Conservation (phyloP, 352 stramenopile species). For the Thalassiosira oceanica region DNA sequence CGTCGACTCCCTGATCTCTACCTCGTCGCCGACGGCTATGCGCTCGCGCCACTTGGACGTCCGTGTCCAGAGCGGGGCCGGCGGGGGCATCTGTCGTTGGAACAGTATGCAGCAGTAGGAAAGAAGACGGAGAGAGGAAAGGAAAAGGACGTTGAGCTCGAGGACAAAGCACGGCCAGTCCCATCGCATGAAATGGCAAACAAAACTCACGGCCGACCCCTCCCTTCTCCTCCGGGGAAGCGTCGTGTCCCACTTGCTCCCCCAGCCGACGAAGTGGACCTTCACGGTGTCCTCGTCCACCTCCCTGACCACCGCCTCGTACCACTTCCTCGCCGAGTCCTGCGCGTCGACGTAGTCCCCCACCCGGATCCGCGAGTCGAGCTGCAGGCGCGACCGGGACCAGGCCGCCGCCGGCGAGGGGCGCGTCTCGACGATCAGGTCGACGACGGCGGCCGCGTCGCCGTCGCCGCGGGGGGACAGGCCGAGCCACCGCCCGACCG, state of each 20-base stretch:
- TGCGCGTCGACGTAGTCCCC: slow-evolving; percentile 80
- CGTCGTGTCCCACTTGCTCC: slow-evolving; percentile 61
- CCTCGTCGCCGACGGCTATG: slow-evolving; percentile 51
- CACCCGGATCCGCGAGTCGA: slow-evolving; percentile 58
- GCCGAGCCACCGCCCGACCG: no score
- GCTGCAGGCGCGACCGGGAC: slow-evolving; percentile 51
- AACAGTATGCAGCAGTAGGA: slow-evolving; percentile 2
- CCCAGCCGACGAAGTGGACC: slow-evolving; percentile 80
- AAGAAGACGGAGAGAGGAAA: neutral
- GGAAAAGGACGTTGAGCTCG: no score
- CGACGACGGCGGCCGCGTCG: slow-evolving; percentile 13
- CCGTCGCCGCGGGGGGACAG: no score
- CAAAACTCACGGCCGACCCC: slow-evolving; percentile 17
- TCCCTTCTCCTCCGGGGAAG: slow-evolving; percentile 32
- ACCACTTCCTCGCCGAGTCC: slow-evolving; percentile 75
- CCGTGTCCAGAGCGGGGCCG: slow-evolving; percentile 61
- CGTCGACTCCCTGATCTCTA: slow-evolving; percentile 66
- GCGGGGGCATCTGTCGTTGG: slow-evolving; percentile 27
- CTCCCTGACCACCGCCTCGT: slow-evolving; percentile 69
- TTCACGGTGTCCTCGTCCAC: slow-evolving; percentile 59
- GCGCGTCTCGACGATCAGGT: slow-evolving; percentile 63
- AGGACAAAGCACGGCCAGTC: no score
- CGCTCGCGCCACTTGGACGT: slow-evolving; percentile 56
- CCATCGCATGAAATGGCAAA: no score
- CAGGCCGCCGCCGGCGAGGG: slow-evolving; percentile 37